A percentile compares a stretch with the other conserved stretches of the same genome.
Evolutionary conservation across 495 filamentous ascomycete species (phyloP).

Genomic region (Hyphodiscus hymeniophilus): DNA sequence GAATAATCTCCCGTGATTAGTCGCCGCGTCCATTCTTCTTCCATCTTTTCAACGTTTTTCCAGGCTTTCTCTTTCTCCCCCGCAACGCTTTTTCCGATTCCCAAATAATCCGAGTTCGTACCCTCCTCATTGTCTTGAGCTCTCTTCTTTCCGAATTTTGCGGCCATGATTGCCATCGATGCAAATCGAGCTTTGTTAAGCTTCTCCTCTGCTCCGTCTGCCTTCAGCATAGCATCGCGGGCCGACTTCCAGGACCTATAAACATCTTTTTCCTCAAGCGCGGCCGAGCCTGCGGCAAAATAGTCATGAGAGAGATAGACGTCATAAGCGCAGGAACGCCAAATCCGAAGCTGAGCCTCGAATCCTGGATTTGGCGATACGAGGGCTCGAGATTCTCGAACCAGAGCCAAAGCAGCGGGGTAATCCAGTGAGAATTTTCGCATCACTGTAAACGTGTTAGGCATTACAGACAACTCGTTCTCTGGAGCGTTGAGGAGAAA

Average conservation of each 20-base stretch:
- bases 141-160: background rate
- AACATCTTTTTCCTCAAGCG: background rate
- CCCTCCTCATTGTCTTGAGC: background rate
- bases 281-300: background rate
- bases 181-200: background rate
- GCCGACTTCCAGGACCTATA: background rate
- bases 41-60: slow-evolving; percentile 4
- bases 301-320: background rate
- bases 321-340: background rate
- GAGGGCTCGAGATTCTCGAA: background rate
- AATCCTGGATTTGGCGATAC: background rate
- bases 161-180: background rate
- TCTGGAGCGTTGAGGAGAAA: background rate
- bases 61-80: background rate
- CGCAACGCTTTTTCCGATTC: background rate
- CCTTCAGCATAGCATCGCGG: background rate
- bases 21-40: background rate
- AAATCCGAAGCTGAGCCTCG: slow-evolving; percentile 1
- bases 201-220: background rate
- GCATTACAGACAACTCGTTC: background rate
- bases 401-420: background rate
- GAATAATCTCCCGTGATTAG: background rate
- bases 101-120: background rate
- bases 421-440: background rate
- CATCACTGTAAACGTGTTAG: background rate